These are phyloP conservation scores for Metschnikowia vanudenii DNA, from an alignment of 805 yeast species.

Conservation along the genomic window DNA sequence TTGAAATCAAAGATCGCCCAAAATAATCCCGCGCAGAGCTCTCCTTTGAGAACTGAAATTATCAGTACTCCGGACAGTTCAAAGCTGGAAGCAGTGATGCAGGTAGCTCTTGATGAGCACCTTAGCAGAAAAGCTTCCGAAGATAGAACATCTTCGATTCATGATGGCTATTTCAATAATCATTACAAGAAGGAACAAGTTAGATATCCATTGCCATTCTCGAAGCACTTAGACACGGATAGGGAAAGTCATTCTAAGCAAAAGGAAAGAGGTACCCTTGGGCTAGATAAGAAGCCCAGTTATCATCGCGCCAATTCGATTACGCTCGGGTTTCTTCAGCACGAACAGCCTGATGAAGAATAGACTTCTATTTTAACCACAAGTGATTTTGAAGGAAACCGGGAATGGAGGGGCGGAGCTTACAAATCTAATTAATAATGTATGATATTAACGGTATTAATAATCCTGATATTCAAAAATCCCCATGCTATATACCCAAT, in stretches of 20 bases:
- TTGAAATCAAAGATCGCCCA: constrained; percentile 8
- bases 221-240: constrained; percentile 39
- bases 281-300: constrained; percentile 25
- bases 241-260: constrained; percentile 26
- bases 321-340: constrained; percentile 40
- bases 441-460: not conserved
- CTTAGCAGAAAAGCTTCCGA: constrained; percentile 10
- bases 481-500: constrained; percentile 11
- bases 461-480: constrained; percentile 9
- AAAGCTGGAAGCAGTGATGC: constrained; percentile 5
- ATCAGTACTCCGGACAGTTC: constrained; percentile 8
- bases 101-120: constrained; percentile 4
- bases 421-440: not conserved
- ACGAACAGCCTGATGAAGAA: constrained; percentile 13
- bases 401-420: too few species aligned
- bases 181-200: constrained; percentile 50
- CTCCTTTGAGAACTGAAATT: constrained; percentile 19
- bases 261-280: constrained; percentile 9
- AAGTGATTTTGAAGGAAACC: not conserved
- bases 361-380: not conserved
- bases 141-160: constrained; percentile 6
- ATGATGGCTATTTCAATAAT: constrained; percentile 33
- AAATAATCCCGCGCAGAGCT: constrained; percentile 14
- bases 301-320: constrained; percentile 40
- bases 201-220: constrained; percentile 39